These are phyloP conservation scores for Calocybe gambosa DNA, from an alignment of 1,284 basidiomycete species.

Conservation along the genomic window DNA sequence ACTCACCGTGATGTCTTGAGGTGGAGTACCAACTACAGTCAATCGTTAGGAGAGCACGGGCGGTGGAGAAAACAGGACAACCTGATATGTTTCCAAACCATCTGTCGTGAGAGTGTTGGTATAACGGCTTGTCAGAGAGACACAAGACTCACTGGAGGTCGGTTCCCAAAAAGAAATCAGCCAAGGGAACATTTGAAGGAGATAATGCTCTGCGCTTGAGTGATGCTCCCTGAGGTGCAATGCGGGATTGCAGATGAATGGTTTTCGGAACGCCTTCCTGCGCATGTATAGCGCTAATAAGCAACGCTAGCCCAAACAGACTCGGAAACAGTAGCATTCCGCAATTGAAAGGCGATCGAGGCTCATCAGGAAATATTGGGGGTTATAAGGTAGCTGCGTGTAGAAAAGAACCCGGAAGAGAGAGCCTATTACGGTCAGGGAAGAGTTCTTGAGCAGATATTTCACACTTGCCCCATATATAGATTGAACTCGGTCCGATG, in stretches of 20 bases:
- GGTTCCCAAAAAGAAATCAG: slow-evolving; percentile 48
- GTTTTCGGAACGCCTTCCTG: slow-evolving; percentile 25
- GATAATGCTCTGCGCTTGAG: slow-evolving; percentile 31
- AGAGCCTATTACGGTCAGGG: neutral
- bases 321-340: slow-evolving; percentile 4
- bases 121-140: slow-evolving; percentile 7
- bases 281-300: slow-evolving; percentile 5
- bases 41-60: neutral
- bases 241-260: slow-evolving; percentile 35
- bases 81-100: slow-evolving; percentile 48
- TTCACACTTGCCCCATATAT: neutral
- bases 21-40: slow-evolving; percentile 40
- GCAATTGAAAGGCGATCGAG: neutral
- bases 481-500: neutral
- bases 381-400: neutral
- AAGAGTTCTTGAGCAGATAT: neutral
- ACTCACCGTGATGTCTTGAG: slow-evolving; percentile 34
- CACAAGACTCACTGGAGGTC: slow-evolving; percentile 40
- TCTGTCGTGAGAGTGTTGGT: slow-evolving; percentile 20
- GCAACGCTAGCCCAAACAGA: slow-evolving; percentile 2
- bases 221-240: slow-evolving; percentile 23
- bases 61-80: slow-evolving; percentile 10
- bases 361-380: neutral
- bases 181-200: slow-evolving; percentile 36
- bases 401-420: neutral